Conservation (phyloP, 768 basidiomycete genomes). For the Pseudohyphozyma bogoriensis region DNA sequence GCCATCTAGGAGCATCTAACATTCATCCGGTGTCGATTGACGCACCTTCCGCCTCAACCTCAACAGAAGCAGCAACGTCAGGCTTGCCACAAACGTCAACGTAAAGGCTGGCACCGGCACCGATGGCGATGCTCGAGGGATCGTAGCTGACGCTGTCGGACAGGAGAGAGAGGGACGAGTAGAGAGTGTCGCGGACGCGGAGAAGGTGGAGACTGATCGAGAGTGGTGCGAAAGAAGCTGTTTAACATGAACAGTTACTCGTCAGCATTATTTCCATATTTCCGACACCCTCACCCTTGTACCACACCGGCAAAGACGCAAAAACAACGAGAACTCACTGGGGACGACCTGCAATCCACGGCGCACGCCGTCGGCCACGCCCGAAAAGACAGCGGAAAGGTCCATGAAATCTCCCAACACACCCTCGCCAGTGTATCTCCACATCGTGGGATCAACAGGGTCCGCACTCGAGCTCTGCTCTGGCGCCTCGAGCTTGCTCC, state of each 20-base stretch:
- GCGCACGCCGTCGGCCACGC: constrained; percentile 28
- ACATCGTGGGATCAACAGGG: constrained; percentile 31
- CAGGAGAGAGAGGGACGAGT: constrained; percentile 25
- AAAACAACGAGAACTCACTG: constrained; percentile 33
- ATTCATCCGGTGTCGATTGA: background rate
- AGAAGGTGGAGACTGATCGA: constrained; percentile 40
- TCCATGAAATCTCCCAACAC: constrained; percentile 41
- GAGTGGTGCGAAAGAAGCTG: constrained; percentile 41
- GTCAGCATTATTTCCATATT: too few species aligned
- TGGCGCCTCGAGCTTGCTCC: constrained; percentile 32
- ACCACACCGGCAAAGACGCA: too few species aligned
- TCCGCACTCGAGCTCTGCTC: constrained; percentile 33
- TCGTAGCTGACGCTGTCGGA: constrained; percentile 28
- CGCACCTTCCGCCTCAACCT: constrained; percentile 32
- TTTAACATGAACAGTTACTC: background rate
- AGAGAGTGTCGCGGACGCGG: constrained; percentile 39
- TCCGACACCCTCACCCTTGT: too few species aligned
- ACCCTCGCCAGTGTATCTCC: constrained; percentile 23
- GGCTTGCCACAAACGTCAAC: constrained; percentile 4
- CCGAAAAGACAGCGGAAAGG: constrained; percentile 39
- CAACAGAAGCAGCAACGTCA: constrained; percentile 23
- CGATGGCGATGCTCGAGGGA: constrained; percentile 27
- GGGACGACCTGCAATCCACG: constrained; percentile 40
- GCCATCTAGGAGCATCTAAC: too few species aligned
- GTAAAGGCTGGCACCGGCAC: constrained; percentile 24